Evolutionary conservation across 2,329 filamentous ascomycete species (phyloP), one percentile per base, ranked within the genome.

Genomic region (Aspergillus sp.): DNA sequence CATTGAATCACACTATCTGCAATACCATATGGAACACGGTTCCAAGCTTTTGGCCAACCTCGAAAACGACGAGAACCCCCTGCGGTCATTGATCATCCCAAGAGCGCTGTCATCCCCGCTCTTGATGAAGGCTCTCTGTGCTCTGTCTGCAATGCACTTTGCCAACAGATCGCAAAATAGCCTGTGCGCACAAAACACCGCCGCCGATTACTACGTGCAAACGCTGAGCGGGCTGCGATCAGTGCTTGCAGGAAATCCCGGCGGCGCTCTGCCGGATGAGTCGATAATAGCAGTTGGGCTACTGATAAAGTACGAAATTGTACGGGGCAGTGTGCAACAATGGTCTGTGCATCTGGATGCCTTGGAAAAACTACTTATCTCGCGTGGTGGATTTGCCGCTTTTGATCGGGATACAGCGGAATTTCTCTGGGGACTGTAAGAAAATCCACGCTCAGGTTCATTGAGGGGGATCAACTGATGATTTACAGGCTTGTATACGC

Each of bases 261-360:
- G 51, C 2, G 52, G 58, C 19, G 9, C 44, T 2, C 51, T 67
- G 8, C 54, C 68, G 3, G 67, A 70, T 33, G 67, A 72, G 44
- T 53, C 64, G 2, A 63, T 72, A 43, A 56, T 71, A 17, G 62
- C 70, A 2, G 65, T 72, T 14, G 69, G 66, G 13, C 60, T 71
- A 20, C 54, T 72, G n/a, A 70, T 67, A 58, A 72, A 72, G 49
- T 72, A 71, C 43, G 70, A 72, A 46, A 61, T 71, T 30, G 65
- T 71, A 2, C 67, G 69, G 13, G 70, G 70, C 13, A 71, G 68
- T 38, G 67, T 72, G 7, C 67, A 66, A 42, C 70, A 71, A 47
- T 72, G 70, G 70, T 60, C 63, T 14, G 62, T 69, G n/a, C 70
- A 72, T 50, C 52, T 72, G 36, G 60, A 67, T 32, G 70, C 69